Conservation (phyloP, 2,329 filamentous ascomycete species). For the Trichoderma polysporum region DNA sequence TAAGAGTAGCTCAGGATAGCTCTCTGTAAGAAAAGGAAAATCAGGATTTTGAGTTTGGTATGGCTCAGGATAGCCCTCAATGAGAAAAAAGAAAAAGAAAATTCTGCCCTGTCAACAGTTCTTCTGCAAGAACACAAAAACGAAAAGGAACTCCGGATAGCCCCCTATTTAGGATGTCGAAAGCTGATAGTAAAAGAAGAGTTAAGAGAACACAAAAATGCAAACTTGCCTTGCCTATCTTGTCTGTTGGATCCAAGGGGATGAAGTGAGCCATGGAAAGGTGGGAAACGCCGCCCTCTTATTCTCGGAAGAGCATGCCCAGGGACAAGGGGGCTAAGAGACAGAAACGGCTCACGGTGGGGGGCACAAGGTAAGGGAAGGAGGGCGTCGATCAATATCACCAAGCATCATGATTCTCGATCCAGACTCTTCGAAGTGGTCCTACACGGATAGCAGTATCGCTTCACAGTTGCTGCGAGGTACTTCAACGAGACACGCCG, state of each 20-base stretch:
- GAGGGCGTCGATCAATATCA: not conserved
- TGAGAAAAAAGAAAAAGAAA: not conserved
- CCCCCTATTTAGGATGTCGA: not conserved
- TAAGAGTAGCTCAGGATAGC: slow-evolving; percentile 25
- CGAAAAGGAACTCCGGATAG: not conserved
- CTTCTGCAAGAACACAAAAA: not conserved
- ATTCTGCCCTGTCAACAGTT: not conserved
- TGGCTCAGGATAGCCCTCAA: slow-evolving; percentile 26
- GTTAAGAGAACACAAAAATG: not conserved
- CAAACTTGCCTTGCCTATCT: not conserved
- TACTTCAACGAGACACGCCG: not conserved
- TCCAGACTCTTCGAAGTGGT: not conserved
- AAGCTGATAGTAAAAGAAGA: not conserved
- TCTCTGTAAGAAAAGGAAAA: slow-evolving; percentile 18
- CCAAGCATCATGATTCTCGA: not conserved
- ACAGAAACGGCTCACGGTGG: not conserved
- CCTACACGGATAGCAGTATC: not conserved
- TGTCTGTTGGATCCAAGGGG: not conserved
- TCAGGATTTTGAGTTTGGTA: slow-evolving; percentile 21
- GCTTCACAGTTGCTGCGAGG: not conserved
- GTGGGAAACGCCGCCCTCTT: slow-evolving; percentile 5
- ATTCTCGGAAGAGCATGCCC: not conserved
- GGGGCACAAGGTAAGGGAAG: not conserved
- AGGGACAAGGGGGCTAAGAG: not conserved
- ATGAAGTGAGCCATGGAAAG: not conserved